phyloP scores from a whole-genome alignment of 768 basidiomycete genomes.

The Tricholoma sp. region DNA sequence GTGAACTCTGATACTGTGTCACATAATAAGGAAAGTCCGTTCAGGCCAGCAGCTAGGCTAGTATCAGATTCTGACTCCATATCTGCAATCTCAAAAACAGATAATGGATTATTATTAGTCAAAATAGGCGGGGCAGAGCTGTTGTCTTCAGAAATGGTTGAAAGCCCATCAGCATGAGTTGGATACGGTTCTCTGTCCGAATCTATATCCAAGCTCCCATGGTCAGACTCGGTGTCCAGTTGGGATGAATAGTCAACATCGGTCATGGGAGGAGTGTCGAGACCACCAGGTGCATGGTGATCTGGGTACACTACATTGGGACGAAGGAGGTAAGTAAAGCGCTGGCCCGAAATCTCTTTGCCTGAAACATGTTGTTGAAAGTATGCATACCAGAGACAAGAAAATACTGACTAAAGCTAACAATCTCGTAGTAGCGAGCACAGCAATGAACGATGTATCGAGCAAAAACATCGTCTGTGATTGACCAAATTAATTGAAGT shows the following conservation, averaged over 20 bases:
- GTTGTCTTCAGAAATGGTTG: slow-evolving; percentile 9
- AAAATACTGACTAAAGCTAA: slow-evolving; percentile 68
- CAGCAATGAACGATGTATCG: slow-evolving; percentile 82
- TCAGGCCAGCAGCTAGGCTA: slow-evolving; percentile 27
- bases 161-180: slow-evolving; percentile 11
- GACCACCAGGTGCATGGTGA: slow-evolving; percentile 30
- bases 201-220: slow-evolving; percentile 41
- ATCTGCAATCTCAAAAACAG: slow-evolving; percentile 27
- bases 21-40: slow-evolving; percentile 26
- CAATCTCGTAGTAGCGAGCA: slow-evolving; percentile 71
- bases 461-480: slow-evolving; percentile 64
- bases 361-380: slow-evolving; percentile 27
- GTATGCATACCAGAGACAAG: neutral
- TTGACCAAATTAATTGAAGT: slow-evolving; percentile 68
- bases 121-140: neutral
- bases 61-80: slow-evolving; percentile 22
- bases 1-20: slow-evolving; percentile 9
- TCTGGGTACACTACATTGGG: slow-evolving; percentile 68
- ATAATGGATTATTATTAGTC: slow-evolving; percentile 31
- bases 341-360: slow-evolving; percentile 52
- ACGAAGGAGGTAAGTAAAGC: slow-evolving; percentile 75
- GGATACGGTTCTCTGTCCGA: slow-evolving; percentile 43
- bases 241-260: slow-evolving; percentile 57
- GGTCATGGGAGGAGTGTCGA: slow-evolving; percentile 72
- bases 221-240: slow-evolving; percentile 47